Percentiles rank a stretch among this genome's conserved stretches.
phyloP scores from a whole-genome alignment of 208 protist species.

The Phytomonas sp. region DNA sequence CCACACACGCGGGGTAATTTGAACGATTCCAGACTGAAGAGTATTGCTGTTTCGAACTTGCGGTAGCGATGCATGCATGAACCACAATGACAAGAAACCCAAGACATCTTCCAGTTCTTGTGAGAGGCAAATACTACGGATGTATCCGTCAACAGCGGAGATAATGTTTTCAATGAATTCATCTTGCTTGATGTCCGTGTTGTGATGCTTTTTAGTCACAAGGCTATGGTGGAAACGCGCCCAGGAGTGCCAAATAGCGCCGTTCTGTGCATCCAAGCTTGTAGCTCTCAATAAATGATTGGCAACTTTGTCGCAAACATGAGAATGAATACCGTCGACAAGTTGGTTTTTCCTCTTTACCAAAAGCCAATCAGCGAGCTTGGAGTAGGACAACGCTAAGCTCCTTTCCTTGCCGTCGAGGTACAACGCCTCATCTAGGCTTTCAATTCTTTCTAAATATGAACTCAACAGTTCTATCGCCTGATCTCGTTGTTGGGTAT shows the following conservation, averaged over 20 bases:
- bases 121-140: slow-evolving; percentile 82
- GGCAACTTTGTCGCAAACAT: slow-evolving; percentile 33
- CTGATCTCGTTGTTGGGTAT: slow-evolving; percentile 58
- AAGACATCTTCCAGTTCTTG: slow-evolving; percentile 95
- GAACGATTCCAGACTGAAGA: slow-evolving; percentile 83
- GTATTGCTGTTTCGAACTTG: slow-evolving; percentile 44
- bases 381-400: slow-evolving; percentile 77
- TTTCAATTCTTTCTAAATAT: slow-evolving; percentile 59
- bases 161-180: slow-evolving; percentile 67
- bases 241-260: slow-evolving; percentile 97
- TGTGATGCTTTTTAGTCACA: slow-evolving; percentile 16
- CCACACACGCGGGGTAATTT: slow-evolving; percentile 96
- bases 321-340: slow-evolving; percentile 7
- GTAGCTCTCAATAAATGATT: slow-evolving; percentile 70
- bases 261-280: slow-evolving; percentile 86
- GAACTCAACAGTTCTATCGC: slow-evolving; percentile 58
- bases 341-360: slow-evolving; percentile 17
- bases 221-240: slow-evolving; percentile 93
- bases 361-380: slow-evolving; percentile 78
- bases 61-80: slow-evolving; percentile 42
- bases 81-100: slow-evolving; percentile 98
- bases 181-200: slow-evolving; percentile 18
- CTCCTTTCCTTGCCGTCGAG: slow-evolving; percentile 18
- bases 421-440: slow-evolving; percentile 6
- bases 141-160: slow-evolving; percentile 92